These are phyloP conservation scores for Scedosporium apiospermum DNA, from an alignment of 2,329 filamentous ascomycete species.

Conservation along the genomic window DNA sequence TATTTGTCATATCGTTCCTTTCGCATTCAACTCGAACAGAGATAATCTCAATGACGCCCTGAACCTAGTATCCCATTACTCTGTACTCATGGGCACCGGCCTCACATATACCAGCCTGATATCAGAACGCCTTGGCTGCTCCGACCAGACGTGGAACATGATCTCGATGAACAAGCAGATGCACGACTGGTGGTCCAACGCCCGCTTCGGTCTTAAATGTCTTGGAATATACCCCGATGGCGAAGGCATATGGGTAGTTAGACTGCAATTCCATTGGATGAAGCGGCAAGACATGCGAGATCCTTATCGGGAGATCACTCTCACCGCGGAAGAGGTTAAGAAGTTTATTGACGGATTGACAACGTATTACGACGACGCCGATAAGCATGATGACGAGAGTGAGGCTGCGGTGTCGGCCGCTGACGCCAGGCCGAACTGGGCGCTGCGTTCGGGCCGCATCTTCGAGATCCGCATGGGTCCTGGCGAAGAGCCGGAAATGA, in stretches of 20 bases:
- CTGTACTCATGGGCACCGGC: not conserved
- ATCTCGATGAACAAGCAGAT: not conserved
- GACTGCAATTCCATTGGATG: slow-evolving; percentile 1
- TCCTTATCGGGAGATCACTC: not conserved
- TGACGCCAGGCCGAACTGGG: not conserved
- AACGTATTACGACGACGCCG: not conserved
- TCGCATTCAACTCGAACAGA: not conserved
- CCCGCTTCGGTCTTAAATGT: not conserved
- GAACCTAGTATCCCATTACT: too few relatives aligned
- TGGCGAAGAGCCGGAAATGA: not conserved
- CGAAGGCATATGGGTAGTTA: not conserved
- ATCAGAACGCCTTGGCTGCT: not conserved
- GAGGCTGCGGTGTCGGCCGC: not conserved
- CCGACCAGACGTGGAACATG: not conserved
- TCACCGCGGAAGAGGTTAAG: not conserved
- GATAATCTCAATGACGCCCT: not conserved
- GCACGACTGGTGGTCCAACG: not conserved
- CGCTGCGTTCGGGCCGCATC: not conserved
- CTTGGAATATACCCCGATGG: not conserved
- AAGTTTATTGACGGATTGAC: not conserved
- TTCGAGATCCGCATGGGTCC: not conserved
- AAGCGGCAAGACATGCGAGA: not conserved
- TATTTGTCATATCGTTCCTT: not conserved
- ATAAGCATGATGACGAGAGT: not conserved
- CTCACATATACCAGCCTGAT: not conserved